A percentile compares a stretch with the other conserved stretches of the same genome.
phyloP scores from a whole-genome alignment of 345 rosid species.

The Salix arbutifolia region DNA sequence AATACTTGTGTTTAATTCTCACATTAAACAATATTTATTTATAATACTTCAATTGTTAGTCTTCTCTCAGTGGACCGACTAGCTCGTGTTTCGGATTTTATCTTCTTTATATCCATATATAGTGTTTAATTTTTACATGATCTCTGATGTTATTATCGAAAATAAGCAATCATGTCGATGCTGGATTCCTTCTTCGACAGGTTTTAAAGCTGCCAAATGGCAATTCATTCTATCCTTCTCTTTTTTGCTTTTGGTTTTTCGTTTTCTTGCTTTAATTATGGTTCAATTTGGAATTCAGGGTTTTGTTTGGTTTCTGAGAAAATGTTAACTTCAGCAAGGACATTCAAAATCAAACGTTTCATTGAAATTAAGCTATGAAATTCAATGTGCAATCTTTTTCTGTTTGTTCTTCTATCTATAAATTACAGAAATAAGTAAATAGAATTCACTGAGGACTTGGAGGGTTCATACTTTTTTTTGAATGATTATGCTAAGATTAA shows the following conservation, averaged over 20 bases:
- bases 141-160: neutral
- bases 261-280: neutral
- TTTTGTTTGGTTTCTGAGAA: neutral
- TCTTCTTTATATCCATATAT: too few relatives aligned
- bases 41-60: neutral
- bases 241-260: neutral
- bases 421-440: neutral
- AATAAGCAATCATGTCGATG: constrained; percentile 54
- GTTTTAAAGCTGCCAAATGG: constrained; percentile 92
- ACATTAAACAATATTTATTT: too few relatives aligned
- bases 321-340: neutral
- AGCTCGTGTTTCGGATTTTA: neutral
- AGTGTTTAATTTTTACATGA: neutral
- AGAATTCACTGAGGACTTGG: neutral
- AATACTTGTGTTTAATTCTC: too few relatives aligned
- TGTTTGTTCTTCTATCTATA: neutral
- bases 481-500: neutral
- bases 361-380: neutral
- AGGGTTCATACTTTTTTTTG: neutral
- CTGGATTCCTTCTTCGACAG: constrained; percentile 88
- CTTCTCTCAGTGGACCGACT: neutral
- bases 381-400: neutral
- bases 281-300: neutral
- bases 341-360: neutral
- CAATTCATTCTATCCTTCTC: constrained; percentile 8